Base-by-base conservation (phyloP, 2,329 filamentous ascomycete genomes). In the Knoxdaviesia proteae region DNA sequence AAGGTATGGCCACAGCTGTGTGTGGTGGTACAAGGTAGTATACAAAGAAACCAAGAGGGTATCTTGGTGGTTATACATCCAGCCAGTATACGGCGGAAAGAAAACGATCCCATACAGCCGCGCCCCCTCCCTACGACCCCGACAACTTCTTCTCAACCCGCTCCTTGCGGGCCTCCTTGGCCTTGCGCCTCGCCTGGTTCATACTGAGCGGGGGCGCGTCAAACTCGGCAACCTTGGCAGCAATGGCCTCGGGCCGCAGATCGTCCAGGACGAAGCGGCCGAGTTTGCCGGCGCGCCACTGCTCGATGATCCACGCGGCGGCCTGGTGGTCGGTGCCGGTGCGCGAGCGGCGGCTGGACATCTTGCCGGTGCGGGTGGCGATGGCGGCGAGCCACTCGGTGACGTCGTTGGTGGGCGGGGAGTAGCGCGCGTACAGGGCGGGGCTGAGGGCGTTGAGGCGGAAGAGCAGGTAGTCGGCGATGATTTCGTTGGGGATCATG, bases 401-500 rank as follows among this genome's bases (percentile, higher is more conserved):
- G n/a, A 93, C 65, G 49, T 94, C 82, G 57, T 96, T 94, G 2
- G 90, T 96, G 0, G 87, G 84, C 34, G 58, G 53, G 41, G 65
- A 69, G 54, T 75, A 84, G 7, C 54, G 65, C 1, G 56, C 52
- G 58, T 93, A 93, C 5, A 77, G 52, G 2, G 50, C 47, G 0
- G 79, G 72, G 49, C 79, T 67, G 45, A 68, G 62, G 35, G 68
- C 61, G 55, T 98, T 98, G 45, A 96, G 66, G 44, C 77, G 77
- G 60, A 74, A 96, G 6, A 98, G 73, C 20, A 96, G 67, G 57
- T 94, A 98, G 56, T 98, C 90, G 34, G 82, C 87, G 7, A 96
- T 61, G 30, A 81, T 81, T 45, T 81, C 72, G 10, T 78, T 69
- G 1, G 79, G 70, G 42, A 98, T 77, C 35, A 96, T 69, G 0